Conservation (phyloP, 2,329 filamentous ascomycete genomes). For the Colletotrichum noveboracense region DNA sequence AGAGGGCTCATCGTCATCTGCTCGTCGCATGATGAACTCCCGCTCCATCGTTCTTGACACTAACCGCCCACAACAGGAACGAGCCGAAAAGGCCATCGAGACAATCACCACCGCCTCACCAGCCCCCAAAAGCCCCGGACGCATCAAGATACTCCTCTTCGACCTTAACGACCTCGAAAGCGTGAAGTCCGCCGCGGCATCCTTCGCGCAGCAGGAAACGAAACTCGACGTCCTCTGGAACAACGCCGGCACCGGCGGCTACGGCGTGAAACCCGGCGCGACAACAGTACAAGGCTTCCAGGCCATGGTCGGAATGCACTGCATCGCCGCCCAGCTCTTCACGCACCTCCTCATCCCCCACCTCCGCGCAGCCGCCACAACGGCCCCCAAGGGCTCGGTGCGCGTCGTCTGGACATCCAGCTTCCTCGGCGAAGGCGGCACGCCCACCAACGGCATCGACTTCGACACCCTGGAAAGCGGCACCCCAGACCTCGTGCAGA, state of each 20-base stretch:
- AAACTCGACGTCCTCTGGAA: neutral
- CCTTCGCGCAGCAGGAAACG: neutral
- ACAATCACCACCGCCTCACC: neutral
- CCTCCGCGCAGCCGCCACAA: neutral
- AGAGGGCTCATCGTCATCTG: neutral
- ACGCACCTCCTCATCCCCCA: neutral
- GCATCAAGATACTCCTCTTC: neutral
- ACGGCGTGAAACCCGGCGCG: neutral
- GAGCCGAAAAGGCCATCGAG: neutral
- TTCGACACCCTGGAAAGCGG: neutral
- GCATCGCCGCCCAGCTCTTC: neutral
- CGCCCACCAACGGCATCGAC: neutral
- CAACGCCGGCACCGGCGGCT: neutral
- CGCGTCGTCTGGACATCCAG: neutral
- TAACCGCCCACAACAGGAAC: neutral
- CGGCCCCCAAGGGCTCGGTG: neutral
- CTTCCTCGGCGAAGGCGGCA: neutral
- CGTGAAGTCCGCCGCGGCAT: neutral
- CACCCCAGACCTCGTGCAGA: neutral
- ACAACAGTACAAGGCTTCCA: neutral
- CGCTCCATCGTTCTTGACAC: neutral
- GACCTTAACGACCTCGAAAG: neutral
- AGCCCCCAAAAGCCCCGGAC: neutral
- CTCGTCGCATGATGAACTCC: accelerated
- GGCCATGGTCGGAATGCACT: neutral